phyloP scores from a whole-genome alignment of 2,329 filamentous ascomycete genomes.

The Periconia sp. region DNA sequence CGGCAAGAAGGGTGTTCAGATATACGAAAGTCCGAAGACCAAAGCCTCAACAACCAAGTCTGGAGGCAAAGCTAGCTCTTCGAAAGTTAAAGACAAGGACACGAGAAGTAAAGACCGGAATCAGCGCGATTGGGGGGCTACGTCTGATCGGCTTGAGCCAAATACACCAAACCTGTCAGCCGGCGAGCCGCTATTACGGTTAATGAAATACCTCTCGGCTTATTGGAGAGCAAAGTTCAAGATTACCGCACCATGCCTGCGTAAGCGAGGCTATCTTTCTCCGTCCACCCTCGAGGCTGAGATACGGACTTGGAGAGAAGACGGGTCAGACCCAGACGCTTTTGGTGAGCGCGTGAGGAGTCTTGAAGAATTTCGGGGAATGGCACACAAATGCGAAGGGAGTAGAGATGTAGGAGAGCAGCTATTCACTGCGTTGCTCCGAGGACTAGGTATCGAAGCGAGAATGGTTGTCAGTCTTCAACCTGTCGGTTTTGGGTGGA shows the following conservation, averaged over 20 bases:
- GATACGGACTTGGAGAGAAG: slow-evolving; percentile 70
- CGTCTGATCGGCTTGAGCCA: slow-evolving; percentile 71
- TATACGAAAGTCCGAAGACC: slow-evolving; percentile 30
- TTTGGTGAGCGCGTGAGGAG: slow-evolving; percentile 80
- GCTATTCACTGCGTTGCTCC: slow-evolving; percentile 83
- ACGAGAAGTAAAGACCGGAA: slow-evolving; percentile 51
- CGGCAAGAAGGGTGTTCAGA: slow-evolving; percentile 47
- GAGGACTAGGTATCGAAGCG: slow-evolving; percentile 81
- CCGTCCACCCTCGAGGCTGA: slow-evolving; percentile 77
- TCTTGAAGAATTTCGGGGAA: slow-evolving; percentile 70
- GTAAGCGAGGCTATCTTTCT: slow-evolving; percentile 89
- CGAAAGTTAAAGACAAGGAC: slow-evolving; percentile 33
- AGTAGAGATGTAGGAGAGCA: slow-evolving; percentile 89
- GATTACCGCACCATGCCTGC: slow-evolving; percentile 76
- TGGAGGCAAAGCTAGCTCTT: slow-evolving; percentile 10
- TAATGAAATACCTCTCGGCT: slow-evolving; percentile 76
- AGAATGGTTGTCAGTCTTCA: slow-evolving; percentile 86
- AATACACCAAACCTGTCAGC: slow-evolving; percentile 78
- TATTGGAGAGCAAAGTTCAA: slow-evolving; percentile 91
- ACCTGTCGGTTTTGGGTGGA: slow-evolving; percentile 88
- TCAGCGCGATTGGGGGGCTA: slow-evolving; percentile 73
- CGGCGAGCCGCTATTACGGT: slow-evolving; percentile 78
- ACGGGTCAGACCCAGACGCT: slow-evolving; percentile 64
- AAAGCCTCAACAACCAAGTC: slow-evolving; percentile 17
- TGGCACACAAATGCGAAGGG: slow-evolving; percentile 74